A percentile compares a stretch with the other conserved stretches of the same genome.
phyloP scores from a whole-genome alignment of 805 yeast genomes.

The Kodamaea leandrae region DNA sequence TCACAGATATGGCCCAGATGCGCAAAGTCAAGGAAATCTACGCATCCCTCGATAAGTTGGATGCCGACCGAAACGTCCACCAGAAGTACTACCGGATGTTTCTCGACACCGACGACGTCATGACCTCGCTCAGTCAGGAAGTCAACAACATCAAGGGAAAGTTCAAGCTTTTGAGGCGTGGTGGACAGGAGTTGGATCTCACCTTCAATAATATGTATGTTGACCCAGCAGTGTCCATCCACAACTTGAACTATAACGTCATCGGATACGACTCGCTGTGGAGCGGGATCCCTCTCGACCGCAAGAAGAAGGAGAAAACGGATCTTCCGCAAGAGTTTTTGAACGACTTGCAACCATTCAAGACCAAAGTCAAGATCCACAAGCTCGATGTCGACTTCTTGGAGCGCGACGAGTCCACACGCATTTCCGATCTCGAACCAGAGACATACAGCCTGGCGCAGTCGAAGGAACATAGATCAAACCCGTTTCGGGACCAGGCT shows the following conservation, averaged over 20 bases:
- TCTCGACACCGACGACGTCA: slow-evolving; percentile 30
- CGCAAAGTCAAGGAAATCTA: slow-evolving; percentile 32
- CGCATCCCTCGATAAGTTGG: slow-evolving; percentile 29
- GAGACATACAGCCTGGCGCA: slow-evolving; percentile 1
- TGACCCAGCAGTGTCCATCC: slow-evolving; percentile 9
- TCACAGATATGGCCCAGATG: slow-evolving; percentile 28
- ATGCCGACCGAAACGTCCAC: slow-evolving; percentile 37
- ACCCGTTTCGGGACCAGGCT: background rate
- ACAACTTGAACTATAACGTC: slow-evolving; percentile 38
- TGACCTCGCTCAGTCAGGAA: slow-evolving; percentile 22
- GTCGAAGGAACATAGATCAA: no score
- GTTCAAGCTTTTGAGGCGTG: slow-evolving; percentile 37
- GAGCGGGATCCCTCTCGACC: slow-evolving; percentile 38
- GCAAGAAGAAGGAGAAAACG: slow-evolving; percentile 18
- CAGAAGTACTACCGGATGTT: slow-evolving; percentile 34
- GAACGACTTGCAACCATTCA: slow-evolving; percentile 33
- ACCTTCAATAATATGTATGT: slow-evolving; percentile 9
- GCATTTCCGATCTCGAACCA: background rate
- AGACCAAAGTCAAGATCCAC: slow-evolving; percentile 27
- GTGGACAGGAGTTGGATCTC: slow-evolving; percentile 11
- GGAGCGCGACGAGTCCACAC: slow-evolving; percentile 12
- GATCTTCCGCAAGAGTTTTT: slow-evolving; percentile 38
- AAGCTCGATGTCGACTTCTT: slow-evolving; percentile 39
- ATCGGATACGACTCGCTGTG: slow-evolving; percentile 41
- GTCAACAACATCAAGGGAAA: slow-evolving; percentile 37